phyloP scores from a whole-genome alignment of 2,329 filamentous ascomycete species.

The Aspergillus sp. region DNA sequence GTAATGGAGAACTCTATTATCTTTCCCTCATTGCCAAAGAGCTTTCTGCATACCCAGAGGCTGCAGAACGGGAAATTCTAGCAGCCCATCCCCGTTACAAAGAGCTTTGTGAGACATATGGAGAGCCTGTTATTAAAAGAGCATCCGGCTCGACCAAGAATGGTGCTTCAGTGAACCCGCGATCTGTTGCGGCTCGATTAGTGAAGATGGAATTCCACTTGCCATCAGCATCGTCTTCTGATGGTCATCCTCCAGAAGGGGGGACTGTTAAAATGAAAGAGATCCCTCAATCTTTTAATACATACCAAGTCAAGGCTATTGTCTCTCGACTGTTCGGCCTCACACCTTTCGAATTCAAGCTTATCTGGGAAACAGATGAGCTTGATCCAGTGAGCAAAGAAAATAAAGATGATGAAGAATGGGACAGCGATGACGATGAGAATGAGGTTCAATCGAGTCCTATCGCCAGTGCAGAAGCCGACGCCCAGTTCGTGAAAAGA shows the following conservation, averaged over 20 bases:
- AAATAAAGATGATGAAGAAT: slow-evolving; percentile 52
- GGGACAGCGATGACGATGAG: slow-evolving; percentile 43
- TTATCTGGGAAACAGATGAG: slow-evolving; percentile 88
- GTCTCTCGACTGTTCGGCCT: slow-evolving; percentile 66
- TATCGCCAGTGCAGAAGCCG: slow-evolving; percentile 4
- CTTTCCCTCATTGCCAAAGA: slow-evolving; percentile 77
- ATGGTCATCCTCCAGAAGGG: slow-evolving; percentile 1
- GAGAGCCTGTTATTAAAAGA: slow-evolving; percentile 62
- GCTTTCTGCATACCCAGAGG: slow-evolving; percentile 43
- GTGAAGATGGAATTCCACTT: slow-evolving; percentile 60
- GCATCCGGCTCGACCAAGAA: slow-evolving; percentile 33
- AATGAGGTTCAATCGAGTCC: slow-evolving; percentile 15
- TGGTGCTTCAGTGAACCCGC: slow-evolving; percentile 54
- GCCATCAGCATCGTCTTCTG: slow-evolving; percentile 7
- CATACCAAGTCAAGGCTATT: slow-evolving; percentile 77
- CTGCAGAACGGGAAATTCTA: slow-evolving; percentile 52
- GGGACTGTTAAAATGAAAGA: slow-evolving; percentile 41
- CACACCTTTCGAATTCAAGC: slow-evolving; percentile 57
- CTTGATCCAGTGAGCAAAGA: slow-evolving; percentile 72
- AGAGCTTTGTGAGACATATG: slow-evolving; percentile 71
- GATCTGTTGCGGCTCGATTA: slow-evolving; percentile 76
- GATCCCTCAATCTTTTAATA: slow-evolving; percentile 71
- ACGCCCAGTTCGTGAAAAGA: slow-evolving; percentile 61
- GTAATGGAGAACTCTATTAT: slow-evolving; percentile 91
- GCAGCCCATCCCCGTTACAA: slow-evolving; percentile 65